Percentiles rank a stretch among this genome's conserved stretches.
phyloP scores from a whole-genome alignment of 768 basidiomycete genomes.

The Pleurotus giganteus region DNA sequence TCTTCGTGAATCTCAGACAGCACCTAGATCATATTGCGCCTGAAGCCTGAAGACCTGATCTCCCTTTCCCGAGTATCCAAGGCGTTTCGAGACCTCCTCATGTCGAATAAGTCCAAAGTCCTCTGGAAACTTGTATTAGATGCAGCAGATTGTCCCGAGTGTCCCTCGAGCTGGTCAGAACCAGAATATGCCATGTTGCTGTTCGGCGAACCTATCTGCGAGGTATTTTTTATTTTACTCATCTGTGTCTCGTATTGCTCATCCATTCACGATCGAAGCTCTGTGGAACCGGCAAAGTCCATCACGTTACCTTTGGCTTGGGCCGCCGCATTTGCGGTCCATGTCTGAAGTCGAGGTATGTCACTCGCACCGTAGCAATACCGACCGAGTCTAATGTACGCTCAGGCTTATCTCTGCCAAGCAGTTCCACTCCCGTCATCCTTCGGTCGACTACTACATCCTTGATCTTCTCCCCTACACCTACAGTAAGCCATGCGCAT shows the following conservation, averaged over 20 bases:
- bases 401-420: background rate
- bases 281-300: background rate
- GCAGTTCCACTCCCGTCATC: too few species aligned
- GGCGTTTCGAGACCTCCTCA: background rate
- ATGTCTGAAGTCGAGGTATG: background rate
- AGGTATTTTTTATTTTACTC: background rate
- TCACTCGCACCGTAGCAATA: background rate
- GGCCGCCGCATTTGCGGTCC: background rate
- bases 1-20: background rate
- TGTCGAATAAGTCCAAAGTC: background rate
- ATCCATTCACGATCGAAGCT: background rate
- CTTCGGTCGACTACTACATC: too few species aligned
- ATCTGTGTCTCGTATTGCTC: background rate
- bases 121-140: background rate
- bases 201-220: background rate
- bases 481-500: too few species aligned
- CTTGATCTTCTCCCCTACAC: too few species aligned
- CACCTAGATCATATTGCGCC: background rate
- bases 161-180: background rate
- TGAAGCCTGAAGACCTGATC: background rate
- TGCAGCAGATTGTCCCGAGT: background rate
- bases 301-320: background rate
- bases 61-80: background rate
- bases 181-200: background rate
- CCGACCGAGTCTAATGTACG: background rate